Percentiles rank a stretch among this genome's conserved stretches.
phyloP scores from a whole-genome alignment of 306 rosid species.

The Cicer bijugum region DNA sequence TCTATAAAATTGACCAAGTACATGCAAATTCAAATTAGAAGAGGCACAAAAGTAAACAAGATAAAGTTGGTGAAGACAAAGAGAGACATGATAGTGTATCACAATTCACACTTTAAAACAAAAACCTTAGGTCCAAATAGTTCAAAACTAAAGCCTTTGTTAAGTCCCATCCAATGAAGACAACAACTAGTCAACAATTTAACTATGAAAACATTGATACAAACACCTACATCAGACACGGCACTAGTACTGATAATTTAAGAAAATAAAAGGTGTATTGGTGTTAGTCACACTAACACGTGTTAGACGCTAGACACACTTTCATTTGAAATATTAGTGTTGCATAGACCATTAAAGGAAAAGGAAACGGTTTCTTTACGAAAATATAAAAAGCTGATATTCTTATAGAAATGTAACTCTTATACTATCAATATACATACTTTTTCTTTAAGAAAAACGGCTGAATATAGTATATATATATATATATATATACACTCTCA shows the following conservation, averaged over 20 bases:
- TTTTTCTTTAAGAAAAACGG: not conserved
- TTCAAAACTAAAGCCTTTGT: not conserved
- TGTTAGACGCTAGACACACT: no score
- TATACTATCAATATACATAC: no score
- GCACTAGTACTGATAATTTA: no score
- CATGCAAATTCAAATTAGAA: constrained; percentile 42
- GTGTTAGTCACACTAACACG: no score
- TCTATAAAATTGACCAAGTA: not conserved
- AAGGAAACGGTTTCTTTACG: not conserved
- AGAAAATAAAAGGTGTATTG: no score
- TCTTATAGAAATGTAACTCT: not conserved
- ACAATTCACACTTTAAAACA: constrained; percentile 6
- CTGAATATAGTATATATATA: constrained; percentile 39
- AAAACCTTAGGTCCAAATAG: constrained; percentile 41
- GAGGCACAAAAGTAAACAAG: constrained; percentile 30
- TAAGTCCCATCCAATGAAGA: not conserved
- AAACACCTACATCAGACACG: no score
- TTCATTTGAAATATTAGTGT: no score
- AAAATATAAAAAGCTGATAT: not conserved
- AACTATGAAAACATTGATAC: no score
- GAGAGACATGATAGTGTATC: not conserved
- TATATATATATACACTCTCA: constrained; percentile 7
- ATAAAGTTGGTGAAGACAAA: constrained; percentile 37
- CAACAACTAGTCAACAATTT: not conserved
- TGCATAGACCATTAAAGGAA: not conserved